Evolutionary conservation across 441 rosid genomes (phyloP), one percentile per base, ranked within the genome.

Genomic region (Erysimum cheiri): DNA sequence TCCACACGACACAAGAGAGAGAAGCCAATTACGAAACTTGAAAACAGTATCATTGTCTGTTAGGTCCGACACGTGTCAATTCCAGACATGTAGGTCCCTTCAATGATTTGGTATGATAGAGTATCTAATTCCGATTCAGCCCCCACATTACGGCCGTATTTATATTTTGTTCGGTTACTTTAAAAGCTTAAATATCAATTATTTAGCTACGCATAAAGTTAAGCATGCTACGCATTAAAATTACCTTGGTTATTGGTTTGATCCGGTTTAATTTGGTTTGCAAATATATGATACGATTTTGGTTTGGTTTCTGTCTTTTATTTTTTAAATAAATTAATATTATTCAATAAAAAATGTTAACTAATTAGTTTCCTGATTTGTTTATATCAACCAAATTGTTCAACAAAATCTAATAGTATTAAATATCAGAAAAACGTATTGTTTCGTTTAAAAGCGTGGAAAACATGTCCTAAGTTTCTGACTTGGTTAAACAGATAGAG

Each of bases 11-110:
- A 46, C 29, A 1, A 64, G 8, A 48, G 43, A 48, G 1, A 64
- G 14, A 61, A 54, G 15, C 68, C 50, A 67, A 69, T 69, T 63
- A 73, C 57, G 57, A 73, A 73, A 66, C 49, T 56, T 33, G 36
- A 13, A 56, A 62, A 55, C 40, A 61, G 65, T 60, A n/a, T 35
- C 44, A 31, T 61, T 67, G 63, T 74, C 50, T 31, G 64, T 43
- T 46, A 31, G 33, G 73, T 55, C 22, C 60, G 70, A 74, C 74
- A 68, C 74, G 69, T 68, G 73, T 60, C 64, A 47, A 47, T 31
- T 44, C 11, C 70, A 69, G 74, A 69, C 74, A 69, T 75, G 74
- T 75, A 39, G 78, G 78, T 22, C 74, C 78, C 74, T 26, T 53
- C 70, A 69, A 74, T 74, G 74, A 69, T 74, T 61, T 74, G 60